Base-by-base conservation (phyloP, 176 grass and related monocot genomes). In the Triticum timopheevii region DNA sequence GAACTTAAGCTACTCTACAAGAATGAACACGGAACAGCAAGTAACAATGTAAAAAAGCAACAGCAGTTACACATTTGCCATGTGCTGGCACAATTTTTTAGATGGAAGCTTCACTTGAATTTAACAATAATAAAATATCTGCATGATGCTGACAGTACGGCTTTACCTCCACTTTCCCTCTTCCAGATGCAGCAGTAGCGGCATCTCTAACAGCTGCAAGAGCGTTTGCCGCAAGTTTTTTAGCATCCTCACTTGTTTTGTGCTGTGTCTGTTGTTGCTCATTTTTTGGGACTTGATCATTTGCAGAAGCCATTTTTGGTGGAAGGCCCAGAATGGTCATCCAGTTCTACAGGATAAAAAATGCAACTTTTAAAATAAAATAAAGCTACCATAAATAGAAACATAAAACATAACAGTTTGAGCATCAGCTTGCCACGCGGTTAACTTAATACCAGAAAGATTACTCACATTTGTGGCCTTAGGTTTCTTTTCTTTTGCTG, bases 121-220 rank as follows among this genome's bases (percentile, higher is more conserved):
- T 62, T 42, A 73, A 15, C 73, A 40, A 54, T 44, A 59, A 61
- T 49, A 73, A 73, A 76, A 64, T 58, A 61, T 61, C 3, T 50
- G 22, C 24, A 23, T 13, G 42, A 49, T 84, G 20, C 42, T 82
- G n/a, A 78, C 23, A 81, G 74, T 83, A 45, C 6, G 4, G 39
- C 80, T 84, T 85, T 90, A 97, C 97, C 87, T 94, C 93, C 31
- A 99, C 85, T 92, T 98, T 99, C 64, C 97, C 97, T 87, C 86
- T 91, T 82, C 90, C 97, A 84, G 90, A 85, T 76, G 86, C 77
- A 34, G 63, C 34, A 68, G 86, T 79, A 0, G 88, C 67, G 77
- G 87, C 79, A 81, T 95, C 91, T 92, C 83, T 94, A 28, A 89
- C 96, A 79, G 96, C 96, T 44, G 93, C 88, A 88, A 98, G 88